phyloP scores from a whole-genome alignment of 1,139 yeast species.

The Waltiozyma sp. region DNA sequence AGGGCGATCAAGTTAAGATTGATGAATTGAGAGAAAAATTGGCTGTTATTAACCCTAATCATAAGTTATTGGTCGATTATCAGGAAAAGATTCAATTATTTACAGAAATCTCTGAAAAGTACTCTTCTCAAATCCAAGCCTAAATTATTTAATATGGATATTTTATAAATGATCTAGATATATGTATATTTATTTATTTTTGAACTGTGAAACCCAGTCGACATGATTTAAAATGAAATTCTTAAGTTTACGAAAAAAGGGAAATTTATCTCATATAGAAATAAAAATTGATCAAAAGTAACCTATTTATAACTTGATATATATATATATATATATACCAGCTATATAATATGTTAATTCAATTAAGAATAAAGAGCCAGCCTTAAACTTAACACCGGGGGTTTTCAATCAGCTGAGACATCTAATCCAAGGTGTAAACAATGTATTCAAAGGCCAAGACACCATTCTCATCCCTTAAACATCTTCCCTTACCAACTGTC shows the following conservation, averaged over 20 bases:
- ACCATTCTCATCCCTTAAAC: constrained; percentile 34
- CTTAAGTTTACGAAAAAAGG: too few relatives aligned
- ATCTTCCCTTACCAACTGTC: constrained; percentile 44
- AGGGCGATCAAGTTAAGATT: constrained; percentile 23
- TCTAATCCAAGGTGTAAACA: constrained; percentile 25
- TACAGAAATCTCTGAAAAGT: constrained; percentile 47
- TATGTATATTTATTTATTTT: too few relatives aligned
- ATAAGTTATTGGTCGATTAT: constrained; percentile 40
- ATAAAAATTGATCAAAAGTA: too few relatives aligned
- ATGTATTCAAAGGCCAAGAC: constrained; percentile 38
- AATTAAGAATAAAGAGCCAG: too few relatives aligned
- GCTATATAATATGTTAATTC: too few relatives aligned
- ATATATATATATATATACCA: too few relatives aligned
- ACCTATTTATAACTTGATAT: too few relatives aligned
- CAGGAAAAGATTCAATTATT: constrained; percentile 43
- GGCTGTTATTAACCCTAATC: constrained; percentile 33
- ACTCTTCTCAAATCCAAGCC: constrained; percentile 22
- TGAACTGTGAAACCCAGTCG: too few relatives aligned
- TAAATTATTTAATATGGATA: not conserved
- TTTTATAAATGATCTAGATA: not conserved
- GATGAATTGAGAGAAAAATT: constrained; percentile 26
- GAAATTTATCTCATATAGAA: too few relatives aligned
- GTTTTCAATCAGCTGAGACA: not conserved
- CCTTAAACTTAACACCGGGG: too few relatives aligned
- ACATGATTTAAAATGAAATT: too few relatives aligned